Conservation (phyloP, 169 alveolate species). For the Cardiosporidium cionae region DNA sequence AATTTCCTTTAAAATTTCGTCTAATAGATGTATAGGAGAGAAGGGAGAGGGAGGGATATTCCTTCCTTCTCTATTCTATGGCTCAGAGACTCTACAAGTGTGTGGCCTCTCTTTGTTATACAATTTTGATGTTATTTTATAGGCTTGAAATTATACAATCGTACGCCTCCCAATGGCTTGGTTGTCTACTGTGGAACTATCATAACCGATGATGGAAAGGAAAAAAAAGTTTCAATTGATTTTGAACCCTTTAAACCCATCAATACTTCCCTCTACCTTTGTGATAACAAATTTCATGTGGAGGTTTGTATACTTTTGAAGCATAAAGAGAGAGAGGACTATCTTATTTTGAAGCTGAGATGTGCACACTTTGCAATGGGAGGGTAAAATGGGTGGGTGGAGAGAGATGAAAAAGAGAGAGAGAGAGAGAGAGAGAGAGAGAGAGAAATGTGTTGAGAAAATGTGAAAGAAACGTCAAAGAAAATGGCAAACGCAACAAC, state of each 20-base stretch:
- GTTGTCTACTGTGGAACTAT: slow-evolving; percentile 95
- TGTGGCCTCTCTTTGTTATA: not conserved
- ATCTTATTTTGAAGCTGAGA: too few species aligned
- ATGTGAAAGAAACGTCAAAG: not conserved
- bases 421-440: not conserved
- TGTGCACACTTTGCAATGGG: not conserved
- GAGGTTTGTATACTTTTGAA: slow-evolving; percentile 57
- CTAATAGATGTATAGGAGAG: too few species aligned
- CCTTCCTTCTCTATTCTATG: too few species aligned
- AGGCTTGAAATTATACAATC: slow-evolving; percentile 85
- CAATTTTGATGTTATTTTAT: not conserved
- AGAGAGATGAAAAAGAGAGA: not conserved
- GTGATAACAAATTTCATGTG: slow-evolving; percentile 93
- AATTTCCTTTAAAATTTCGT: too few species aligned
- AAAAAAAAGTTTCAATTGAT: slow-evolving; percentile 75
- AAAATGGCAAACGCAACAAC: not conserved
- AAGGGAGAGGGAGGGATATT: too few species aligned
- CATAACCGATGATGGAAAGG: slow-evolving; percentile 86
- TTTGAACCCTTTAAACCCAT: slow-evolving; percentile 98
- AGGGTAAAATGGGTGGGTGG: not conserved
- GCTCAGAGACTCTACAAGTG: too few species aligned
- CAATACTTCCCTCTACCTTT: slow-evolving; percentile 87
- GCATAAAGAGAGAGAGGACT: too few species aligned
- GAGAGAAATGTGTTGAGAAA: not conserved
- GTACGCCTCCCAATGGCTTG: slow-evolving; percentile 96